A percentile compares a stretch with the other conserved stretches of the same genome.
phyloP scores from a whole-genome alignment of 139 green algal species.

The Pycnococcus provasolii region DNA sequence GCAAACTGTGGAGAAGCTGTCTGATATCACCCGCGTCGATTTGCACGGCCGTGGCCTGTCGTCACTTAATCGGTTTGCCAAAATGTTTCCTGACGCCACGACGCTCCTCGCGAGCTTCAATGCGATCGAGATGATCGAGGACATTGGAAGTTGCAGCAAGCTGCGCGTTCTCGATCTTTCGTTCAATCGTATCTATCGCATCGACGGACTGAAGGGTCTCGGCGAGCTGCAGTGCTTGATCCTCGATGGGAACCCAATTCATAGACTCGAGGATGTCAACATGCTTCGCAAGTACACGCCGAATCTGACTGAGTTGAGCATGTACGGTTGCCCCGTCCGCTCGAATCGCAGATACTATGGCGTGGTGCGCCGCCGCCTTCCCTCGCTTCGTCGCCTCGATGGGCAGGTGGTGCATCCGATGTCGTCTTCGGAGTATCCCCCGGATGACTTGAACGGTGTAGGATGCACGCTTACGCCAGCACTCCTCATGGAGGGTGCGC shows the following conservation, averaged over 20 bases:
- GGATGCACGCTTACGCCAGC: background rate
- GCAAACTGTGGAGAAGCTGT: background rate
- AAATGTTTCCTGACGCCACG: background rate
- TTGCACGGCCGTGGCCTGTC: no score
- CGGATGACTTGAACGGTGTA: background rate
- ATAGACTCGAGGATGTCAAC: conserved; percentile 44
- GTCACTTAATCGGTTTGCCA: no score
- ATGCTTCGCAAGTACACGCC: conserved; percentile 45
- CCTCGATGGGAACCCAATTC: conserved; percentile 44
- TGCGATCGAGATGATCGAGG: conserved; percentile 46
- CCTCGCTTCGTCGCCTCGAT: conserved; percentile 27
- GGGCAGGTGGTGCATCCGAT: background rate
- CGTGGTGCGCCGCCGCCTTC: conserved; percentile 27
- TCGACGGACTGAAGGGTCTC: conserved; percentile 36
- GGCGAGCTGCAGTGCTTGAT: conserved; percentile 38
- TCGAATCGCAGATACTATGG: conserved; percentile 42
- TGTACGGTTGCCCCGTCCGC: conserved; percentile 42
- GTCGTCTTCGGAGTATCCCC: background rate
- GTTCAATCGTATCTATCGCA: conserved; percentile 42
- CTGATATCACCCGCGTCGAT: no score
- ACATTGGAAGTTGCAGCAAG: conserved; percentile 32
- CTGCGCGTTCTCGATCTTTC: conserved; percentile 39
- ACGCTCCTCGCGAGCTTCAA: conserved; percentile 51
- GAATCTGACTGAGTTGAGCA: conserved; percentile 44
- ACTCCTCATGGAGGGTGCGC: background rate